phyloP scores from a whole-genome alignment of 257 asterid genomes.

The Ajuga chamaepitys region DNA sequence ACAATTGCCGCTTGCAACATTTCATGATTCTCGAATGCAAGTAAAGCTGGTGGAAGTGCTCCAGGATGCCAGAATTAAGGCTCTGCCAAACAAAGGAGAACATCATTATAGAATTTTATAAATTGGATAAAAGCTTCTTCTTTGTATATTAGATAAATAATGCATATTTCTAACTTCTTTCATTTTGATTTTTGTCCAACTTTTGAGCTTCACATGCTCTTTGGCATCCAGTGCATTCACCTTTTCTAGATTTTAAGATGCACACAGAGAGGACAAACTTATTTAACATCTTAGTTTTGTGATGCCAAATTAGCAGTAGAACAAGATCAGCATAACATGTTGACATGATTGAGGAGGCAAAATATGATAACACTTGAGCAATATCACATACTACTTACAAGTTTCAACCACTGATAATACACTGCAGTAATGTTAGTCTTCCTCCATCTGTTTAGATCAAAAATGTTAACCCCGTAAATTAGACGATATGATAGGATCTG shows the following conservation, averaged over 20 bases:
- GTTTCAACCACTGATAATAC: conserved; percentile 85
- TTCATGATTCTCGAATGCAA: conserved; percentile 73
- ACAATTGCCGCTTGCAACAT: conserved; percentile 48
- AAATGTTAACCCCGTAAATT: conserved; percentile 58
- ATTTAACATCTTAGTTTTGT: too few species aligned
- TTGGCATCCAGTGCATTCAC: too few species aligned
- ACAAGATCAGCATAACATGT: not conserved
- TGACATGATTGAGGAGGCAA: not conserved
- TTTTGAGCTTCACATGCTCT: too few species aligned
- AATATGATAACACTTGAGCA: not conserved
- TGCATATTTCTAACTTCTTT: too few species aligned
- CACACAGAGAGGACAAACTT: too few species aligned
- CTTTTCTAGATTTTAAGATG: too few species aligned
- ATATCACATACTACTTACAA: conserved; percentile 41
- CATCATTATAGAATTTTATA: too few species aligned
- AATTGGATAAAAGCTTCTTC: too few species aligned
- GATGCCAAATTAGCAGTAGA: too few species aligned
- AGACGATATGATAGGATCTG: conserved; percentile 49
- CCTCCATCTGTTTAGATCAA: conserved; percentile 81
- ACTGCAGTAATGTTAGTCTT: conserved; percentile 52
- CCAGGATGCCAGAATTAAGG: conserved; percentile 74
- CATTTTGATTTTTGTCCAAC: too few species aligned
- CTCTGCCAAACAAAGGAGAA: conserved; percentile 45
- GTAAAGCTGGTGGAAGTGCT: conserved; percentile 72
- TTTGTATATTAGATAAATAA: too few species aligned